Evolutionary conservation across 768 basidiomycete genomes (phyloP), one percentile per base, ranked within the genome.

Genomic region (Rhodosporidiobolus sp.): DNA sequence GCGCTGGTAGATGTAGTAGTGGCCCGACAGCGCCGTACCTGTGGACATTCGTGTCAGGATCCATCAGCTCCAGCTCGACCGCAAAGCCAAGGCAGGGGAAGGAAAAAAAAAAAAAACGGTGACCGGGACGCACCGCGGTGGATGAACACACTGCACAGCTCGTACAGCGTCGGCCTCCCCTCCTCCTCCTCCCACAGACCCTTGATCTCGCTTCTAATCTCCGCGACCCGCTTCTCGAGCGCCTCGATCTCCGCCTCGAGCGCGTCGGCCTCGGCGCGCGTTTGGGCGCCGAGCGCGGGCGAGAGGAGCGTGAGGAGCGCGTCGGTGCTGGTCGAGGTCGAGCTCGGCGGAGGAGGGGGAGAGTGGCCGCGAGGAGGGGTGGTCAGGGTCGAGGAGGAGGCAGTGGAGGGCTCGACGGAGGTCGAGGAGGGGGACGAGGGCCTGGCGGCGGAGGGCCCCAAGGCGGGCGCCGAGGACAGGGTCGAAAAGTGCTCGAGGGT

Each of bases 141-240:
- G 70, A 97, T 90, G 83, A 82, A 98, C 28, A 97, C 95, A 17
- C 92, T 91, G 0, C 91, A 92, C 55, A 98, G 85, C 79, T 96
- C 92, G 79, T 96, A 98, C 43, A 88, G 46, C 48, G 67, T 45
- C 19, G 20, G 88, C 14, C 86, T 87, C 43, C 84, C 82, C 24
- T 80, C 85, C 55, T 87, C 87, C 74, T 88, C 86, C 56, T 82
- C 82, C 94, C 94, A 97, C 1, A 93, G 77, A 1, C 80, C 80
- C 76, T 94, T 91, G 46, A 95, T 80, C 67, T 88, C 86, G 46
- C 84, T 82, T 80, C 92, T 91, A 5, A 65, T 6, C n/a, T 61
- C 58, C 14, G 11, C 50, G 24, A 66, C 32, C 17, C 63, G 69
- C 22, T 52, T 14, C 20, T 54, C 46, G 63, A 92, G 84, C 38